phyloP scores from a whole-genome alignment of 2,329 filamentous ascomycete species.

The Corinectria fuckeliana region DNA sequence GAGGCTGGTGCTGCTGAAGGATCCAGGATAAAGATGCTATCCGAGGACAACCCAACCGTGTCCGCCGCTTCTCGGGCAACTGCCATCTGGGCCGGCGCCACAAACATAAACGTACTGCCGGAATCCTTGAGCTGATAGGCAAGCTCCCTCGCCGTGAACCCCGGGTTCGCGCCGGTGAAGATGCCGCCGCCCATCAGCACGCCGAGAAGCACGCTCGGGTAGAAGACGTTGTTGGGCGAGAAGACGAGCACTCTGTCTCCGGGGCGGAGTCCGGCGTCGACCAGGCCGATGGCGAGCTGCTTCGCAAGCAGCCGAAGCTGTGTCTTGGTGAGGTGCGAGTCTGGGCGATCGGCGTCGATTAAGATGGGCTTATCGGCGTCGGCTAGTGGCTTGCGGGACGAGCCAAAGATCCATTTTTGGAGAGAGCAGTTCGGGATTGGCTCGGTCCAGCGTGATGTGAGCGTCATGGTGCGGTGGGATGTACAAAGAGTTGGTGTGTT shows the following conservation, averaged over 20 bases:
- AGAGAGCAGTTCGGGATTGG: conserved; percentile 44
- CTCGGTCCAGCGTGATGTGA: neutral
- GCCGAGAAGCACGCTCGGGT: conserved; percentile 73
- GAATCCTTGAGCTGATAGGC: conserved; percentile 78
- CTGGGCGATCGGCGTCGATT: conserved; percentile 70
- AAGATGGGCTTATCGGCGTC: conserved; percentile 55
- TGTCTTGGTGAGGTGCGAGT: conserved; percentile 68
- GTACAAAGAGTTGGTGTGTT: no score
- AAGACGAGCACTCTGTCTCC: conserved; percentile 78
- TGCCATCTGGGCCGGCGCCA: conserved; percentile 63
- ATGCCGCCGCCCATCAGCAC: conserved; percentile 78
- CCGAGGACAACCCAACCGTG: conserved; percentile 58
- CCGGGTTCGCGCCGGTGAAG: conserved; percentile 78
- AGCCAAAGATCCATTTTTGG: conserved; percentile 62
- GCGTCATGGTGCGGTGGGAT: neutral
- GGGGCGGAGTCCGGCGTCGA: conserved; percentile 64
- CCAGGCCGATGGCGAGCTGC: conserved; percentile 72
- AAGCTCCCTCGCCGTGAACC: conserved; percentile 71
- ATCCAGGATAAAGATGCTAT: conserved; percentile 73
- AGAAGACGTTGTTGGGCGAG: conserved; percentile 77
- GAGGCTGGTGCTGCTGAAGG: conserved; percentile 47
- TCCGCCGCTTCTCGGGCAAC: conserved; percentile 71
- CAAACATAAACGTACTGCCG: conserved; percentile 70
- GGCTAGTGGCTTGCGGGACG: conserved; percentile 48
- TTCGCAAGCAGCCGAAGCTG: conserved; percentile 74